phyloP scores from a whole-genome alignment of 202 grass and related monocot species.

The Zizania palustris region DNA sequence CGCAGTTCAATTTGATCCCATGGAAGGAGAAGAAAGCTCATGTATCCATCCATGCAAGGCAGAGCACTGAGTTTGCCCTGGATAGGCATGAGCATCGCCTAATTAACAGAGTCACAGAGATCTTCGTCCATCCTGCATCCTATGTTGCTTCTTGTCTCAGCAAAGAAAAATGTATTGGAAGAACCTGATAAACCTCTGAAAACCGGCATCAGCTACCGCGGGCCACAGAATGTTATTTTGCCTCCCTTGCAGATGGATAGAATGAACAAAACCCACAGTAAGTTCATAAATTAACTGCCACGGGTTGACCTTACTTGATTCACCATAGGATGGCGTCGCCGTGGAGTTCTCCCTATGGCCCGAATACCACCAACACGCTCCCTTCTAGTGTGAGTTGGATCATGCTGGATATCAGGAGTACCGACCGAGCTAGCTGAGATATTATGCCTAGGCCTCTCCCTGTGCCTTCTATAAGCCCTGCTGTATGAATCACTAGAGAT shows the following conservation, averaged over 20 bases:
- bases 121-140: constrained; percentile 38
- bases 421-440: constrained; percentile 27
- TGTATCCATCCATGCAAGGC: constrained; percentile 49
- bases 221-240: constrained; percentile 35
- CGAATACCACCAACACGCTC: constrained; percentile 36
- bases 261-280: constrained; percentile 21
- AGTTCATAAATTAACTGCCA: constrained; percentile 37
- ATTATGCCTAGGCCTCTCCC: constrained; percentile 51
- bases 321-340: constrained; percentile 29
- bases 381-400: constrained; percentile 37
- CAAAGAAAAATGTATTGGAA: constrained; percentile 34
- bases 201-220: constrained; percentile 19
- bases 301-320: constrained; percentile 32
- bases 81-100: constrained; percentile 30
- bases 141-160: constrained; percentile 37
- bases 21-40: constrained; percentile 19
- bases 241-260: constrained; percentile 43
- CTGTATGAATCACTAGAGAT: constrained; percentile 40
- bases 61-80: constrained; percentile 45
- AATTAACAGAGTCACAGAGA: constrained; percentile 38
- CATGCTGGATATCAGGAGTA: constrained; percentile 46
- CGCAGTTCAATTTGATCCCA: constrained; percentile 23
- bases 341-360: constrained; percentile 28
- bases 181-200: constrained; percentile 24
- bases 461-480: constrained; percentile 50